These are phyloP conservation scores for Gryganskiella cystojenkinii DNA, from an alignment of 192 early-diverging fungal species.

Conservation along the genomic window DNA sequence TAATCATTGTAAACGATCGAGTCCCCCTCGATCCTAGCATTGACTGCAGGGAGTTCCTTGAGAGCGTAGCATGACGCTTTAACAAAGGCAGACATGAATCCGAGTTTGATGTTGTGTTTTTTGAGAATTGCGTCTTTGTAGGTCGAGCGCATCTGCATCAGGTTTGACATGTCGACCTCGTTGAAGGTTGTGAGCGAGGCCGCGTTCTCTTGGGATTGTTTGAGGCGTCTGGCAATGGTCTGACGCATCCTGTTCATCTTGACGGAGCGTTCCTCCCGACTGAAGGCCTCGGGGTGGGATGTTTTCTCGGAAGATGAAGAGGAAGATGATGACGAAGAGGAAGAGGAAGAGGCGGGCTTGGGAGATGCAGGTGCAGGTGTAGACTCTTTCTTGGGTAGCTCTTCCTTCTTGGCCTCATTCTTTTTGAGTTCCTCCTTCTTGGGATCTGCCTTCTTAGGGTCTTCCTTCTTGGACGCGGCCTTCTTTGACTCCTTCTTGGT, in stretches of 20 bases:
- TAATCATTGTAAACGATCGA: slow-evolving; percentile 94
- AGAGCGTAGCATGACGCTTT: slow-evolving; percentile 90
- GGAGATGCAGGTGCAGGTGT: slow-evolving; percentile 25
- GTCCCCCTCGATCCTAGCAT: slow-evolving; percentile 94
- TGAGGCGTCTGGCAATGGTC: slow-evolving; percentile 93
- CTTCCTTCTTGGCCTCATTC: slow-evolving; percentile 17
- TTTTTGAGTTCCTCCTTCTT: slow-evolving; percentile 32
- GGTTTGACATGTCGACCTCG: slow-evolving; percentile 98
- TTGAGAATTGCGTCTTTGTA: slow-evolving; percentile 97
- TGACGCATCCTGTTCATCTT: slow-evolving; percentile 99
- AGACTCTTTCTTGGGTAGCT: slow-evolving; percentile 40
- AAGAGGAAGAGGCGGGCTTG: slow-evolving; percentile 18
- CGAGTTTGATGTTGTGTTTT: slow-evolving; percentile 95
- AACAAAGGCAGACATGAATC: slow-evolving; percentile 98
- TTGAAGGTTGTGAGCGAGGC: slow-evolving; percentile 99
- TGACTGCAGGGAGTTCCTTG: slow-evolving; percentile 92
- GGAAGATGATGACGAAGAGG: slow-evolving; percentile 45
- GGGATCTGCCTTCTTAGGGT: not conserved
- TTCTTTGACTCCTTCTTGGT: slow-evolving; percentile 23
- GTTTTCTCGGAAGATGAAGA: slow-evolving; percentile 44
- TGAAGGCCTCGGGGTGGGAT: slow-evolving; percentile 58
- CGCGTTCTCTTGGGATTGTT: slow-evolving; percentile 97
- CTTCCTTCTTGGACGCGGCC: slow-evolving; percentile 53
- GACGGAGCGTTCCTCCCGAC: slow-evolving; percentile 61
- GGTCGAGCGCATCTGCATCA: slow-evolving; percentile 90